Evolutionary conservation across 495 filamentous ascomycete genomes (phyloP), one percentile per base, ranked within the genome.

Genomic region (Stereocaulon alpinum): DNA sequence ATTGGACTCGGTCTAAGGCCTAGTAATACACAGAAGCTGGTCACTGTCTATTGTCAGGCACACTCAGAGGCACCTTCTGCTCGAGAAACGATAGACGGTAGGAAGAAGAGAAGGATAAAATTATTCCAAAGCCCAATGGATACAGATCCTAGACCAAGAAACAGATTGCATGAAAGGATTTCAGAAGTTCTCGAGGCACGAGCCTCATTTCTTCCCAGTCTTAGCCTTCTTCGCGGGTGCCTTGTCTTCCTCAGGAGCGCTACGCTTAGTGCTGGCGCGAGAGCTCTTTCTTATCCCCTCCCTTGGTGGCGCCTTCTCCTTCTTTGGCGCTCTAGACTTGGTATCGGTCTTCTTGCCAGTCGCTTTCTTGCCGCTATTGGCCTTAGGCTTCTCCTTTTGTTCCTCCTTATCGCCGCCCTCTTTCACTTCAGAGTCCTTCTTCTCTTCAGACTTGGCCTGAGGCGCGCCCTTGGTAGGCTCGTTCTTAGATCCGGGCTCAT

Each of bases 401-500:
- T 64, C 42, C 18, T 60, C 56, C 44, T 64, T 52, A 17, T 55
- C 61, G 41, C 52, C 61, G 17, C 48, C 40, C 24, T 61, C 54
- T 29, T 68, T 66, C 41, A 63, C 37, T 51, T 66, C 66, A 15
- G 59, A 42, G n/a, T 65, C 52, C 48, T 67, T 67, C 49, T 67
- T 61, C 12, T 58, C 61, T 30, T 63, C 61, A 34, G 66, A 60
- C 48, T 77, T 78, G 18, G 71, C 64, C 65, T 75, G 63, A 1
- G 76, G 78, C 6, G 68, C 64, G 17, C 77, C 77, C 63, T 74
- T 76, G 58, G 71, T 68, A 0, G 77, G 77, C 64, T 79, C 71
- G 48, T 81, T 77, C 60, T 80, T 79, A 40, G 74, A 78, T 1
- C 75, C 75, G 1, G 75, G 59, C 43, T 76, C 71, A 56, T 82